phyloP scores from a whole-genome alignment of 202 grass and related monocot genomes.

The Sporobolus alterniflorus region DNA sequence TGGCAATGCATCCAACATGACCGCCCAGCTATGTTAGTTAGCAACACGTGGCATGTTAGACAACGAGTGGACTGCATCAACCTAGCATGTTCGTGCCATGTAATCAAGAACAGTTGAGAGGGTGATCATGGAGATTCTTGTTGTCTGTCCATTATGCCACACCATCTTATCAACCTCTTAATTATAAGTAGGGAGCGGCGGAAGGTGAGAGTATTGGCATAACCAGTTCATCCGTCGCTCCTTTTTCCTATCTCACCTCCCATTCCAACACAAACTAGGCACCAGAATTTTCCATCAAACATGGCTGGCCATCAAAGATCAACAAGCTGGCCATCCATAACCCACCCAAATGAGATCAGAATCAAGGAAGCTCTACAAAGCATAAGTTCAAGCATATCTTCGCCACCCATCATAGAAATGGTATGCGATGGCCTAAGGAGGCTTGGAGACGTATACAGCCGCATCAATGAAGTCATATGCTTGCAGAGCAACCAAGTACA shows the following conservation, averaged over 20 bases:
- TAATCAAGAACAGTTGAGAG: constrained; percentile 36
- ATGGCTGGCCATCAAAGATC: constrained; percentile 60
- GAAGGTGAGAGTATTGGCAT: neutral
- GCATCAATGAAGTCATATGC: constrained; percentile 45
- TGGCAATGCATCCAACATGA: constrained; percentile 34
- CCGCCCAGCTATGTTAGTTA: constrained; percentile 36
- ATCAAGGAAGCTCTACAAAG: constrained; percentile 29
- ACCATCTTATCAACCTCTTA: constrained; percentile 18
- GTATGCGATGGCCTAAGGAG: constrained; percentile 44
- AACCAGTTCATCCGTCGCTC: neutral
- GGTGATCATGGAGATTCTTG: constrained; percentile 32
- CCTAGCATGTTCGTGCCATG: constrained; percentile 1
- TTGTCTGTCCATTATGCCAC: constrained; percentile 30
- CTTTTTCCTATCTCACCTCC: neutral
- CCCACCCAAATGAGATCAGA: constrained; percentile 16
- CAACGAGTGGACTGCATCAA: constrained; percentile 11
- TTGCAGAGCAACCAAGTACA: constrained; percentile 38
- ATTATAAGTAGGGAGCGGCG: constrained; percentile 26
- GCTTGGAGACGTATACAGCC: constrained; percentile 48
- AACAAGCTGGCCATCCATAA: constrained; percentile 49
- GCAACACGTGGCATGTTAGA: neutral
- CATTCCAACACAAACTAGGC: neutral
- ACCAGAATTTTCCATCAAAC: neutral
- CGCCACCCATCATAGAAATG: constrained; percentile 11
- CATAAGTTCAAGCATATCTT: constrained; percentile 17